Evolutionary conservation across 805 yeast genomes (phyloP), one percentile per base, ranked within the genome.

Genomic region (Clavispora vitiphila): DNA sequence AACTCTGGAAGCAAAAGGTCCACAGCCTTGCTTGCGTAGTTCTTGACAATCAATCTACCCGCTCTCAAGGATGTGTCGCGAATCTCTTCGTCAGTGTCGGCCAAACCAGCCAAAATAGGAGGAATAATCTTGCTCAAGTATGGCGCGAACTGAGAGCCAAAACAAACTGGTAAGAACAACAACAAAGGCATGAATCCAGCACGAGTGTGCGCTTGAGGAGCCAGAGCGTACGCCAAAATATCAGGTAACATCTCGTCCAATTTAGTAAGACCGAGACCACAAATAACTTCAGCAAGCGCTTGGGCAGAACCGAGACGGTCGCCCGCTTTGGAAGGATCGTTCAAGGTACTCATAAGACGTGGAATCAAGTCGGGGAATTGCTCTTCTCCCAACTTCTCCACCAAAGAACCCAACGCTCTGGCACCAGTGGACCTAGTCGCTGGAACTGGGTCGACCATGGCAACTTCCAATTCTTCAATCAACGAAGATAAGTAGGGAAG

Each of bases 371-470:
- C 85, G 26, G 99, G 97, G 87, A 93, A 90, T 52, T 80, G 83
- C 36, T 87, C 96, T 65, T 93, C 99, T 42, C 99, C 99, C 31
- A 93, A 72, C 60, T 90, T 91, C 61, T 93, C 98, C 37, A 95
- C 96, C 48, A 93, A 72, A 0, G 97, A 88, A 52, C 99, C 99
- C 39, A 93, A 69, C 0, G 99, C 99, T 65, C 97, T 81, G 16
- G 97, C 90, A 19, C 98, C 98, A 16, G 96, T 93, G 1, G 98
- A 95, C 61, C 98, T 80, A 0, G 99, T 93, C 32, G 81, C 86
- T 24, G 98, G 96, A 39, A 93, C 99, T 1, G 99, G 99, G 54
- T 93, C 99, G 38, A 95, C 96, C 96, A 93, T 91, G 5, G 98
- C 95, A 34, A 77, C 72, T 61, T 93, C 96, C 46, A 93, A 76